phyloP scores from a whole-genome alignment of 352 stramenopile species.

The Phytopythium ostracodes region DNA sequence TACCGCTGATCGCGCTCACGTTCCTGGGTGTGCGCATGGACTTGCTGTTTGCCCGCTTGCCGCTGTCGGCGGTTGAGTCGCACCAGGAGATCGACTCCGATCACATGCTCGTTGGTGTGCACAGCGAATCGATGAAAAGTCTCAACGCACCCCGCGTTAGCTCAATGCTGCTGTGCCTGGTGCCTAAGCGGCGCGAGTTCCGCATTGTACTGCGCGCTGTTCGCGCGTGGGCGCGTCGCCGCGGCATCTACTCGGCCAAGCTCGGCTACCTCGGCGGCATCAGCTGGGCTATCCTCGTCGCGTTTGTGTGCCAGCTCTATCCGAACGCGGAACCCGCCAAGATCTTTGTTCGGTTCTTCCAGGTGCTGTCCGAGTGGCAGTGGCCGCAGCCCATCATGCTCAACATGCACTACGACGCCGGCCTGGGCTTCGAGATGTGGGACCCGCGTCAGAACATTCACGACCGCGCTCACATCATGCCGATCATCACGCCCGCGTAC shows the following conservation, averaged over 20 bases:
- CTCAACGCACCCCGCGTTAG: slow-evolving; percentile 93
- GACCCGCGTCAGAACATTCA: slow-evolving; percentile 78
- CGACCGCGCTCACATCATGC: slow-evolving; percentile 95
- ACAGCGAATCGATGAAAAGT: slow-evolving; percentile 93
- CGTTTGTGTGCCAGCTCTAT: slow-evolving; percentile 92
- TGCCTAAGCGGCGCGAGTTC: slow-evolving; percentile 87
- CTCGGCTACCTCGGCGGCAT: slow-evolving; percentile 97
- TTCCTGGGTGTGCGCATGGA: slow-evolving; percentile 89
- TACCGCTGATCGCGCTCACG: slow-evolving; percentile 90
- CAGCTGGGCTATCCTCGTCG: slow-evolving; percentile 97
- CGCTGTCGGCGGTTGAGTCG: slow-evolving; percentile 51
- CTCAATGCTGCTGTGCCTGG: slow-evolving; percentile 93
- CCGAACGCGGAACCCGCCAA: slow-evolving; percentile 62
- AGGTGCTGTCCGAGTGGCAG: slow-evolving; percentile 82
- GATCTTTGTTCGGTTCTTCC: slow-evolving; percentile 81
- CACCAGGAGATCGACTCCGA: slow-evolving; percentile 84
- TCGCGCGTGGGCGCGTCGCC: slow-evolving; percentile 69
- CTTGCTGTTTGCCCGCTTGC: slow-evolving; percentile 87
- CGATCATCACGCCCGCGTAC: slow-evolving; percentile 98
- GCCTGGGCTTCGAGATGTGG: slow-evolving; percentile 85
- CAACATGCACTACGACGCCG: slow-evolving; percentile 84
- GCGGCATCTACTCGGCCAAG: slow-evolving; percentile 97
- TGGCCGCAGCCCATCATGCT: slow-evolving; percentile 81
- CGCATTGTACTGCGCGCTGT: slow-evolving; percentile 77
- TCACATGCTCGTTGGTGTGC: slow-evolving; percentile 90